phyloP scores from a whole-genome alignment of 2,329 filamentous ascomycete species.

The Cladosporium colombiae region DNA sequence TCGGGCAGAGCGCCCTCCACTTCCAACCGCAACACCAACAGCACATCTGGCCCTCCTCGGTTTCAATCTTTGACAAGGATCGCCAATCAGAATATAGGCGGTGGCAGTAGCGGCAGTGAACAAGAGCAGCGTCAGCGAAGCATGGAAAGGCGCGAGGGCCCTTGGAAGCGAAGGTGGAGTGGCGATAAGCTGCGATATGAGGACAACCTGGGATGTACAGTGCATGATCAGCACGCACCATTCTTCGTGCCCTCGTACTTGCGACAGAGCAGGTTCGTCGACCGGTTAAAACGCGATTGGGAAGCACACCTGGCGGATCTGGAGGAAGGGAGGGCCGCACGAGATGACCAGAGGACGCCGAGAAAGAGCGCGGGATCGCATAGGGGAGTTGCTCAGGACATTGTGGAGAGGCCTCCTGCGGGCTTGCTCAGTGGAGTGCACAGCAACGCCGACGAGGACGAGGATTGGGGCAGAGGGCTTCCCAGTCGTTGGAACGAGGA shows the following conservation, averaged over 20 bases:
- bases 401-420: slow-evolving; percentile 71
- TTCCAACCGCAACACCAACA: background rate
- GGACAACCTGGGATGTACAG: slow-evolving; percentile 24
- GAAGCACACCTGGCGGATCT: slow-evolving; percentile 56
- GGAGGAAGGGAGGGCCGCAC: slow-evolving; percentile 24
- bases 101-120: background rate
- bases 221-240: slow-evolving; percentile 31
- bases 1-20: slow-evolving; percentile 6
- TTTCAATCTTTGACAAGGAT: slow-evolving; percentile 17
- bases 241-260: slow-evolving; percentile 90
- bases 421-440: slow-evolving; percentile 10
- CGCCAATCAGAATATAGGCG: background rate
- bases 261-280: slow-evolving; percentile 72
- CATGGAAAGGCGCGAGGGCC: slow-evolving; percentile 17
- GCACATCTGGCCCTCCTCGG: background rate
- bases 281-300: slow-evolving; percentile 60
- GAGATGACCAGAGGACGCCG: background rate
- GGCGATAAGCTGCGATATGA: slow-evolving; percentile 25
- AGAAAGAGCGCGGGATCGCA: slow-evolving; percentile 45
- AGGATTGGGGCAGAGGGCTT: slow-evolving; percentile 57
- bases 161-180: slow-evolving; percentile 15
- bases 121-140: slow-evolving; percentile 18
- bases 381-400: slow-evolving; percentile 77
- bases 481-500: slow-evolving; percentile 80
- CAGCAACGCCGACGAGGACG: background rate